Evolutionary conservation across 441 rosid genomes (phyloP).

Genomic region (Arabidopsis lyrata): DNA sequence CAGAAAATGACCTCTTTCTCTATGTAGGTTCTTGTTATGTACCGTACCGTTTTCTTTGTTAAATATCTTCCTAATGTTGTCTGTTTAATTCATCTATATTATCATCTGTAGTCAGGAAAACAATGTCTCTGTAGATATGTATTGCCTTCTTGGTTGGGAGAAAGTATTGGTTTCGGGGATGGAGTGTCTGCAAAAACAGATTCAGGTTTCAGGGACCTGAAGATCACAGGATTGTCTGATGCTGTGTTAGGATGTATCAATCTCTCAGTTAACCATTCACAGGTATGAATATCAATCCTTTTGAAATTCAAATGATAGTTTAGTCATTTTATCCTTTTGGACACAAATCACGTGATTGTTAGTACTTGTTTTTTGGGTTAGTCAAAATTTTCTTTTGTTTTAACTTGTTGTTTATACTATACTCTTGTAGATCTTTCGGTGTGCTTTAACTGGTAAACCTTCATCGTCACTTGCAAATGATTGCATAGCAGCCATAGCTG

Average conservation of each 20-base stretch:
- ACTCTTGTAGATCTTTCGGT: constrained; percentile 77
- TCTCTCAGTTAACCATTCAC: constrained; percentile 73
- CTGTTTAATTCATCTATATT: constrained; percentile 34
- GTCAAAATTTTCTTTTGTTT: constrained; percentile 23
- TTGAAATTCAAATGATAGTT: constrained; percentile 29
- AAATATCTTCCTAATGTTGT: background rate
- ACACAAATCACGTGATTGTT: constrained; percentile 31
- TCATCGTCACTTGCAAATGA: constrained; percentile 88
- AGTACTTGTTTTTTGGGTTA: constrained; percentile 35
- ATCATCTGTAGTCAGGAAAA: constrained; percentile 84
- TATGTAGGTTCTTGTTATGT: constrained; percentile 69
- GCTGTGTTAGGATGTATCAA: constrained; percentile 89
- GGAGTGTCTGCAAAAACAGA: constrained; percentile 60
- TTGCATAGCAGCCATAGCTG: constrained; percentile 92
- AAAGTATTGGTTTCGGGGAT: constrained; percentile 53
- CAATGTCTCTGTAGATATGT: constrained; percentile 88
- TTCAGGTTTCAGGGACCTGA: constrained; percentile 61
- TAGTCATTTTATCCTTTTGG: constrained; percentile 6
- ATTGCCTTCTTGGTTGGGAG: constrained; percentile 69
- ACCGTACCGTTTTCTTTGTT: constrained; percentile 24
- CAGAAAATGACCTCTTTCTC: constrained; percentile 81
- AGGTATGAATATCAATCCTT: constrained; percentile 56
- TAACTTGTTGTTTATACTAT: constrained; percentile 24
- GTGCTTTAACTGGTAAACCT: constrained; percentile 78
- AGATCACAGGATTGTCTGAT: constrained; percentile 83